Evolutionary conservation across 768 basidiomycete species (phyloP).

Genomic region (Amanita rimosa): DNA sequence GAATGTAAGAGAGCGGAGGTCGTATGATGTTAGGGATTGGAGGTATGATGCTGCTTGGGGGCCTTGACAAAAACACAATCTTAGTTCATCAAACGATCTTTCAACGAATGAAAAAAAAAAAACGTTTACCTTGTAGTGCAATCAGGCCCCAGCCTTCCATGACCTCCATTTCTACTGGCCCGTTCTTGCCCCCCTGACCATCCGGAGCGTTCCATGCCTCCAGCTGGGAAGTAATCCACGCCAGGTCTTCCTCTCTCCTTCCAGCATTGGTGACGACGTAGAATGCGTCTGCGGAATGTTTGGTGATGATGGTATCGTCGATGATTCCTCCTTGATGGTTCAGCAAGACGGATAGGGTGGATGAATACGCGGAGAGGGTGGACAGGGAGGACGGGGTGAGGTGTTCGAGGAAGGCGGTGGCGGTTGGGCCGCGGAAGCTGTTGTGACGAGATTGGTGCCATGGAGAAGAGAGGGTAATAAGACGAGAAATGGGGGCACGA

Average conservation of each 20-base stretch:
- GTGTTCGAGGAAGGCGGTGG: slow-evolving; percentile 76
- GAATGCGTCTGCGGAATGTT: slow-evolving; percentile 67
- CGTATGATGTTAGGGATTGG: slow-evolving; percentile 64
- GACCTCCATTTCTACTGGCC: slow-evolving; percentile 69
- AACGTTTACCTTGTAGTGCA: slow-evolving; percentile 78
- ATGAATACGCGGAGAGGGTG: slow-evolving; percentile 56
- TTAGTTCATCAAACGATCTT: neutral
- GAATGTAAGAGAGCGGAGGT: slow-evolving; percentile 68
- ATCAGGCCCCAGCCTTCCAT: slow-evolving; percentile 81
- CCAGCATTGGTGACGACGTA: slow-evolving; percentile 98
- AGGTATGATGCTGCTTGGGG: slow-evolving; percentile 76
- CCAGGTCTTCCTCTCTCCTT: slow-evolving; percentile 66
- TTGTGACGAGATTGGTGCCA: neutral
- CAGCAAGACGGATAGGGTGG: slow-evolving; percentile 81
- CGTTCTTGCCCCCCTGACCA: slow-evolving; percentile 21
- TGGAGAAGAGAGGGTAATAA: neutral
- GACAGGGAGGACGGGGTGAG: slow-evolving; percentile 78
- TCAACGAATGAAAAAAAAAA: neutral
- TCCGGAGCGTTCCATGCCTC: slow-evolving; percentile 67
- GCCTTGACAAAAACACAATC: slow-evolving; percentile 29
- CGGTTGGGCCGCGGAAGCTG: slow-evolving; percentile 76
- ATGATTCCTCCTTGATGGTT: slow-evolving; percentile 91
- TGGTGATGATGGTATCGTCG: slow-evolving; percentile 90
- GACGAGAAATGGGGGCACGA: slow-evolving; percentile 10
- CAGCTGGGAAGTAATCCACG: slow-evolving; percentile 62